Evolutionary conservation across 176 grass and related monocot species (phyloP).

Genomic region (Elymus sibiricus): DNA sequence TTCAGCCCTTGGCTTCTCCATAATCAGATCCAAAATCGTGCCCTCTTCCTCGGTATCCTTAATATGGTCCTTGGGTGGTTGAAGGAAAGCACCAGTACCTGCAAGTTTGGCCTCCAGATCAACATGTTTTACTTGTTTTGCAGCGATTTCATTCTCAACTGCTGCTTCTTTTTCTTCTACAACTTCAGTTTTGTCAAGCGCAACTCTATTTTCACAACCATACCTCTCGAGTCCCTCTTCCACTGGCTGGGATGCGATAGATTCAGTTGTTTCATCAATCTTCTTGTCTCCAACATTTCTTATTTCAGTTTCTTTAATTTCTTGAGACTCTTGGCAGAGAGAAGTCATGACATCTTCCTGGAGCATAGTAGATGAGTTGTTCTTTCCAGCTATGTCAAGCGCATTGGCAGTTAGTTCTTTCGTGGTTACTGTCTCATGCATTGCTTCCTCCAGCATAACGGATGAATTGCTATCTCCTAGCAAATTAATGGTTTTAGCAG

Average conservation of each 20-base stretch:
- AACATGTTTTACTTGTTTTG: conserved; percentile 22
- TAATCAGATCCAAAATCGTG: conserved; percentile 35
- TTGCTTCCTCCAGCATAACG: not conserved
- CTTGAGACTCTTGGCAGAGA: conserved; percentile 5
- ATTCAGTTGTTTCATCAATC: conserved; percentile 8
- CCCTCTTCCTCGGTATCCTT: conserved; percentile 37
- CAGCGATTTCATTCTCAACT: conserved; percentile 29
- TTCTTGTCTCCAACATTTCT: conserved; percentile 15
- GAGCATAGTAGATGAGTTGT: conserved; percentile 16
- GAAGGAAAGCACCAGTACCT: conserved; percentile 18
- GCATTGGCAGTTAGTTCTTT: not conserved
- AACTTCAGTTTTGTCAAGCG: conserved; percentile 17
- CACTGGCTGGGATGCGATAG: not conserved
- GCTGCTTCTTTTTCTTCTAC: conserved; percentile 30
- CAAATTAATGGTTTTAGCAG: conserved; percentile 1
- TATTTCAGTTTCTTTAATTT: conserved; percentile 26
- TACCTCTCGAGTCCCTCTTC: conserved; percentile 19
- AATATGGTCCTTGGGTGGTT: conserved; percentile 26
- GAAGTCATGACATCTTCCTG: conserved; percentile 34
- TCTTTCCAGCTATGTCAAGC: conserved; percentile 30
- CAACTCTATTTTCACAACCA: not conserved
- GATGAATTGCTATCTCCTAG: not conserved
- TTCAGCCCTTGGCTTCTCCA: conserved; percentile 39
- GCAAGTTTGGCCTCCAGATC: conserved; percentile 26
- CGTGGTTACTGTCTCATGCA: conserved; percentile 5